Conservation (phyloP, 2,329 filamentous ascomycete species). For the Fusarium gaditjirri region DNA sequence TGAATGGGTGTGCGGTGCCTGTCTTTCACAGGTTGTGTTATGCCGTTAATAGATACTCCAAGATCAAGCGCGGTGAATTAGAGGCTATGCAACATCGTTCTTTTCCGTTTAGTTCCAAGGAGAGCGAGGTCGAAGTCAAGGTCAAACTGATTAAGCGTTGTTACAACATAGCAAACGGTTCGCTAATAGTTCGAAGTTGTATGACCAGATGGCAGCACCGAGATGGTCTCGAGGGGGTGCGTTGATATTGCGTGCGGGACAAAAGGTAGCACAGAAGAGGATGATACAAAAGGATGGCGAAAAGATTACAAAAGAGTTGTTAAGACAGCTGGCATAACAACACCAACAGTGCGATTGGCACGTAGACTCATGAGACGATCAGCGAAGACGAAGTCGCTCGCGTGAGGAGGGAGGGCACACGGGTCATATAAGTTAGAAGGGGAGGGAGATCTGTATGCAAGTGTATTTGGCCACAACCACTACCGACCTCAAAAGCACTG, state of each 20-base stretch:
- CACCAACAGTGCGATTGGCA: slow-evolving; percentile 20
- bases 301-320: slow-evolving; percentile 26
- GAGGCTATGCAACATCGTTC: neutral
- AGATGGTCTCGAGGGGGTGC: slow-evolving; percentile 19
- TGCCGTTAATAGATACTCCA: neutral
- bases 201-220: slow-evolving; percentile 9
- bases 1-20: slow-evolving; percentile 18
- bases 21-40: neutral
- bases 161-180: slow-evolving; percentile 12
- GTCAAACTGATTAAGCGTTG: neutral
- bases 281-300: neutral
- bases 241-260: slow-evolving; percentile 5
- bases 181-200: slow-evolving; percentile 10
- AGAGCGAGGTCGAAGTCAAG: neutral
- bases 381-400: slow-evolving; percentile 25
- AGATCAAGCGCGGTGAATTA: neutral
- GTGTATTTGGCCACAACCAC: slow-evolving; percentile 26
- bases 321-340: slow-evolving; percentile 18
- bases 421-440: slow-evolving; percentile 46
- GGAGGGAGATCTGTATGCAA: slow-evolving; percentile 28
- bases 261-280: slow-evolving; percentile 12
- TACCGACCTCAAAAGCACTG: slow-evolving; percentile 27
- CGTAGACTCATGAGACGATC: slow-evolving; percentile 27
- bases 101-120: slow-evolving; percentile 1
- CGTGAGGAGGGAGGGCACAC: slow-evolving; percentile 40